These are phyloP conservation scores for Brettanomyces nanus DNA, from an alignment of 805 yeast species.

Conservation along the genomic window DNA sequence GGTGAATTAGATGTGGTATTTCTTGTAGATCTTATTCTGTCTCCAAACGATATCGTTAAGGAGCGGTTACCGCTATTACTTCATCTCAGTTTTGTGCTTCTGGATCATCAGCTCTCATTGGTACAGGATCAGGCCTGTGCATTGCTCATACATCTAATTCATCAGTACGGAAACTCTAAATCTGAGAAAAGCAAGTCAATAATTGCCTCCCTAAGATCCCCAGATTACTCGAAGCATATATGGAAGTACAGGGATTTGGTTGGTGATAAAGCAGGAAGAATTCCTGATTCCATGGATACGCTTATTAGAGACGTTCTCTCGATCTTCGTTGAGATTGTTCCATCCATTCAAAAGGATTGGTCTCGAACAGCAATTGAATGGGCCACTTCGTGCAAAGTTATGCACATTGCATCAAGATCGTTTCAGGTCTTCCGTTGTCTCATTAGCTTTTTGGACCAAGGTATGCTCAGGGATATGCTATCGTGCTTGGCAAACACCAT, in stretches of 20 bases:
- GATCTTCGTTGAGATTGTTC: conserved; percentile 40
- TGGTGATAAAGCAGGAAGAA: conserved; percentile 70
- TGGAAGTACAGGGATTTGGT: conserved; percentile 88
- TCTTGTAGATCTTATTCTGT: conserved; percentile 68
- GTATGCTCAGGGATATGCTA: conserved; percentile 88
- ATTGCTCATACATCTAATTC: conserved; percentile 64
- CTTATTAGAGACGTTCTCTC: conserved; percentile 56
- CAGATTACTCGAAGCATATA: conserved; percentile 39
- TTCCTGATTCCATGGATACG: conserved; percentile 79
- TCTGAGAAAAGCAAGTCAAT: conserved; percentile 48
- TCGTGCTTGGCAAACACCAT: conserved; percentile 89
- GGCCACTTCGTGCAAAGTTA: conserved; percentile 97
- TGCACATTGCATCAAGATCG: conserved; percentile 95
- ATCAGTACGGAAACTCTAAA: conserved; percentile 45
- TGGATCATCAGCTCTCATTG: conserved; percentile 79
- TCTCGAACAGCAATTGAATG: conserved; percentile 73
- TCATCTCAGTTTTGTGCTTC: conserved; percentile 69
- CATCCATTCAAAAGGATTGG: conserved; percentile 71
- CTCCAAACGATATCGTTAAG: conserved; percentile 54
- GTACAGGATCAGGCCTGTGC: conserved; percentile 82
- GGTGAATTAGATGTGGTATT: conserved; percentile 85
- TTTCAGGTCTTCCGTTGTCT: conserved; percentile 87
- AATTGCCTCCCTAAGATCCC: conserved; percentile 47
- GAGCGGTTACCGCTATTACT: conserved; percentile 61
- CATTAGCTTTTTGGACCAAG: conserved; percentile 71